Conservation (phyloP, 2,329 filamentous ascomycete genomes). For the Plenodomus lindquistii region DNA sequence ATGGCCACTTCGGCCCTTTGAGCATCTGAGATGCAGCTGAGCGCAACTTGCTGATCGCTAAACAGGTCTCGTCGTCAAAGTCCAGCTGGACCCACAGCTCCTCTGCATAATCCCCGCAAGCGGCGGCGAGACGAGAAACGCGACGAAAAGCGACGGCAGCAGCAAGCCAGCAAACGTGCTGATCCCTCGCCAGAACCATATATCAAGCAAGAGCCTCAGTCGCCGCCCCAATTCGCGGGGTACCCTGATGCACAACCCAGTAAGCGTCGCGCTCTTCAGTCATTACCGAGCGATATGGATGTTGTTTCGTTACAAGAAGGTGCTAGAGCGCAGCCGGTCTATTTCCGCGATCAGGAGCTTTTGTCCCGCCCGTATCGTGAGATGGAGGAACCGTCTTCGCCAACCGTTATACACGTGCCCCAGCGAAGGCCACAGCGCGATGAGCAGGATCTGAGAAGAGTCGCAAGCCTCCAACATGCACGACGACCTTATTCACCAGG, state of each 20-base stretch:
- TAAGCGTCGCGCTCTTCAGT: constrained; percentile 46
- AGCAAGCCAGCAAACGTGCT: constrained; percentile 41
- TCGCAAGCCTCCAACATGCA: constrained; percentile 54
- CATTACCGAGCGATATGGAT: constrained; percentile 44
- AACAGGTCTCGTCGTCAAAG: constrained; percentile 48
- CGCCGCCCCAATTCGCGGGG: constrained; percentile 59
- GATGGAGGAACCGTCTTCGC: constrained; percentile 46
- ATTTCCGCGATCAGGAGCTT: constrained; percentile 47
- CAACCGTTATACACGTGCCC: constrained; percentile 44
- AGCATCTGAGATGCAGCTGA: neutral
- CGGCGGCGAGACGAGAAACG: constrained; percentile 53
- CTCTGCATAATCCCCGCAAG: constrained; percentile 55
- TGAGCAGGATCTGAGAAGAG: constrained; percentile 52
- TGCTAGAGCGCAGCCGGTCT: constrained; percentile 50
- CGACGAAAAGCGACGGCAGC: constrained; percentile 40
- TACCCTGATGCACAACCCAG: constrained; percentile 44
- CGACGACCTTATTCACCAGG: constrained; percentile 49
- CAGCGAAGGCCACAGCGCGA: constrained; percentile 47
- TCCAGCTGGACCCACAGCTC: constrained; percentile 47
- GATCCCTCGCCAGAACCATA: constrained; percentile 51
- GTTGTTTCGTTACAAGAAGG: constrained; percentile 44
- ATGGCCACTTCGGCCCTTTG: no score
- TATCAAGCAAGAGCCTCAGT: constrained; percentile 67
- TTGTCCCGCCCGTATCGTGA: constrained; percentile 48
- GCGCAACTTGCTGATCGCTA: neutral